phyloP scores from a whole-genome alignment of 2,329 filamentous ascomycete genomes.

The Talaromyces islandicus region DNA sequence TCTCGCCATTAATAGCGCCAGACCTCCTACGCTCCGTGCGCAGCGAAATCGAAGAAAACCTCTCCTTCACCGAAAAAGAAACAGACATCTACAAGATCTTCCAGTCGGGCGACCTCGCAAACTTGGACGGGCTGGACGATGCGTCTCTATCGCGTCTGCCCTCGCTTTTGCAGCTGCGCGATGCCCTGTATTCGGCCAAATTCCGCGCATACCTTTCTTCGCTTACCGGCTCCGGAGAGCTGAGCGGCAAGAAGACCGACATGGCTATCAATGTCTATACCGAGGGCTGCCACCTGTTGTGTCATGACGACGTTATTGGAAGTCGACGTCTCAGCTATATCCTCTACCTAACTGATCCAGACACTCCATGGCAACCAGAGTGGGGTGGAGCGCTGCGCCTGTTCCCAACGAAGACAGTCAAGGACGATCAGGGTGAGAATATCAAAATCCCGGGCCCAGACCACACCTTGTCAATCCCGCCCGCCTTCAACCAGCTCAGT shows the following conservation, averaged over 20 bases:
- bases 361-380: constrained; percentile 78
- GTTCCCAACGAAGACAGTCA: constrained; percentile 65
- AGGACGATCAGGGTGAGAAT: constrained; percentile 63
- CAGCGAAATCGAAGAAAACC: constrained; percentile 79
- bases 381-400: constrained; percentile 91
- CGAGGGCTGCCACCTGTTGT: constrained; percentile 88
- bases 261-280: constrained; percentile 99
- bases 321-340: constrained; percentile 95
- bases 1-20: constrained; percentile 73
- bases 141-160: constrained; percentile 79
- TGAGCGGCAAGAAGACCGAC: constrained; percentile 92
- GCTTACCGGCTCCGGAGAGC: constrained; percentile 76
- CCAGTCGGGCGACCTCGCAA: constrained; percentile 94
- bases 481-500: constrained; percentile 93
- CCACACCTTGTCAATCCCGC: constrained; percentile 75
- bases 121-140: constrained; percentile 88
- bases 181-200: constrained; percentile 83
- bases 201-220: constrained; percentile 85
- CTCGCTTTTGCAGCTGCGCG: constrained; percentile 83
- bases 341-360: constrained; percentile 88
- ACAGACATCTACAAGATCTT: constrained; percentile 99
- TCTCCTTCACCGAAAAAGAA: constrained; percentile 96
- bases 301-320: constrained; percentile 99
- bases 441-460: constrained; percentile 78
- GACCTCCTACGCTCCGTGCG: constrained; percentile 78